phyloP scores from a whole-genome alignment of 2,329 filamentous ascomycete species.

The Apiospora marii region DNA sequence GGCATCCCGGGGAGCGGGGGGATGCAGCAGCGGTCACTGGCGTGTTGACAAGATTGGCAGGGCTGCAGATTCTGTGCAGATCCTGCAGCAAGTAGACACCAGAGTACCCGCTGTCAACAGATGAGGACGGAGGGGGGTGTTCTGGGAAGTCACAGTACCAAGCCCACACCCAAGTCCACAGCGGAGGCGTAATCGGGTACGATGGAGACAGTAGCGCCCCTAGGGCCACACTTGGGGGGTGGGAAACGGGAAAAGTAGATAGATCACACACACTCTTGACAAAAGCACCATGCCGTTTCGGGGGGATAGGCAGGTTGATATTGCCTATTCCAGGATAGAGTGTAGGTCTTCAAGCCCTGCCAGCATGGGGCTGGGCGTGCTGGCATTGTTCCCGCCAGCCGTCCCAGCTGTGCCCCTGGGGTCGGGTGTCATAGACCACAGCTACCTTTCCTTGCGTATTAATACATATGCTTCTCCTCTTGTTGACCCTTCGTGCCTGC shows the following conservation, averaged over 20 bases:
- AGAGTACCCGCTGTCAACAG: constrained; percentile 7
- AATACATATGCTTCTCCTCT: constrained; percentile 24
- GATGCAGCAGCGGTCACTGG: constrained; percentile 39
- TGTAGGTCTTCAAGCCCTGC: constrained; percentile 31
- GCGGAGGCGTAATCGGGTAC: constrained; percentile 11
- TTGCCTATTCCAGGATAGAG: constrained; percentile 46
- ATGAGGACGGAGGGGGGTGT: constrained; percentile 5
- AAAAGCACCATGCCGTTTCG: constrained; percentile 45
- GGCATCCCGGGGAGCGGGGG: constrained; percentile 36
- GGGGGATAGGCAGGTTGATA: constrained; percentile 40
- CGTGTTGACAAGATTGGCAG: constrained; percentile 32
- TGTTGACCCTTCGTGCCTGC: constrained; percentile 16
- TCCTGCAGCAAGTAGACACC: constrained; percentile 4
- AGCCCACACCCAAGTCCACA: constrained; percentile 18
- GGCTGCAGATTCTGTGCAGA: constrained; percentile 23
- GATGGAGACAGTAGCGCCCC: constrained; percentile 27
- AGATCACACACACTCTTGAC: constrained; percentile 35
- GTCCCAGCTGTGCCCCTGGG: not conserved
- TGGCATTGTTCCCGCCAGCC: constrained; percentile 28
- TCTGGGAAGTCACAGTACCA: constrained; percentile 7
- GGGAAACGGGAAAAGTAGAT: constrained; percentile 35
- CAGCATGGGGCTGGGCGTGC: constrained; percentile 32
- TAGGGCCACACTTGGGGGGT: constrained; percentile 44
- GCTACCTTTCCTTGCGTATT: constrained; percentile 24
- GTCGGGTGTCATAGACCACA: constrained; percentile 2